These are phyloP conservation scores for Acanthamoeba divionensis DNA, from an alignment of 208 protist species.

Conservation along the genomic window DNA sequence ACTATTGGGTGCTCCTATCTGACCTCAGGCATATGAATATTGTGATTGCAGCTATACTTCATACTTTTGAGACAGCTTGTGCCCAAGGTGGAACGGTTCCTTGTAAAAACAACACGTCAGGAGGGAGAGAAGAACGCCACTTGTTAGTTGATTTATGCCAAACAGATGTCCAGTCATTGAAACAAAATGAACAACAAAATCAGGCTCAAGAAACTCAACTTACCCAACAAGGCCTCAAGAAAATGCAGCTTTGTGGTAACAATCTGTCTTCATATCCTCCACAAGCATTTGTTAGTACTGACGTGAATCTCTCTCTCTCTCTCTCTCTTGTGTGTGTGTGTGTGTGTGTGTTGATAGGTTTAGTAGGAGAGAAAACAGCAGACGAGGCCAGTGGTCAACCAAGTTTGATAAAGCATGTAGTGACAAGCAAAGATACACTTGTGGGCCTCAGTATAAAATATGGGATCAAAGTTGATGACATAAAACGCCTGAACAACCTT, in stretches of 20 bases:
- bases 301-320: too few relatives aligned
- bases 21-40: neutral
- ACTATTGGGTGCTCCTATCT: too few relatives aligned
- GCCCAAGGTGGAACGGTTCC: neutral
- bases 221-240: neutral
- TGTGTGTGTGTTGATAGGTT: too few relatives aligned
- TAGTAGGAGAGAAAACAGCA: too few relatives aligned
- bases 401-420: neutral
- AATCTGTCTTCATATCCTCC: neutral
- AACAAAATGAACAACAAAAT: too few relatives aligned
- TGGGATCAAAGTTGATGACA: conserved; percentile 33
- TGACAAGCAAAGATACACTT: neutral
- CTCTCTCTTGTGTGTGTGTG: too few relatives aligned
- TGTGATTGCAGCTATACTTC: neutral
- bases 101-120: neutral
- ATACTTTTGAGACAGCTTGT: neutral
- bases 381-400: neutral
- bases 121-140: neutral
- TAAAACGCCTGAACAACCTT: conserved; percentile 27
- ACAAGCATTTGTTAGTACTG: neutral
- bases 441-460: neutral
- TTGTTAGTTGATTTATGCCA: neutral
- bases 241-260: neutral
- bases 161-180: too few relatives aligned
- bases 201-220: neutral